These are phyloP conservation scores for Saccharomyces kudriavzevii DNA, from an alignment of 805 yeast genomes.

Conservation along the genomic window DNA sequence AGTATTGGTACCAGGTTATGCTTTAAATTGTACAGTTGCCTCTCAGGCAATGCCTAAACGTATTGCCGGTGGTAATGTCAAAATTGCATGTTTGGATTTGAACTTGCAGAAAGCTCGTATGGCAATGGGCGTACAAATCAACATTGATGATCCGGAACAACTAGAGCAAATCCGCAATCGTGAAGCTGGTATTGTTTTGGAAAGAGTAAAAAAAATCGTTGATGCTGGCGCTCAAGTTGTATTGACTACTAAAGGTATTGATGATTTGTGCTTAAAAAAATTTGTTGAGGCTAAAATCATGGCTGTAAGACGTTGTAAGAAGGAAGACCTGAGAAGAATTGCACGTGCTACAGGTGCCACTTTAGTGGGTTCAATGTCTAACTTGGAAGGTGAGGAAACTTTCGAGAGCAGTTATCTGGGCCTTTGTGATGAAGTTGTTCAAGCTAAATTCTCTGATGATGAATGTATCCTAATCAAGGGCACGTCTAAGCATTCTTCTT, in stretches of 20 bases:
- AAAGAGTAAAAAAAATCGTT: slow-evolving; percentile 72
- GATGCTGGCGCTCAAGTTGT: slow-evolving; percentile 89
- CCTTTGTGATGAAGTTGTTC: slow-evolving; percentile 81
- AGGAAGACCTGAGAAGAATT: slow-evolving; percentile 91
- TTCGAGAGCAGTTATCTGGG: slow-evolving; percentile 83
- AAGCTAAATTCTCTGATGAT: slow-evolving; percentile 87
- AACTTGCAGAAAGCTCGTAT: slow-evolving; percentile 92
- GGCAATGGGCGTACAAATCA: slow-evolving; percentile 97
- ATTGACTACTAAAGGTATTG: slow-evolving; percentile 89
- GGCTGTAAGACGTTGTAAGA: slow-evolving; percentile 95
- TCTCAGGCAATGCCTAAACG: slow-evolving; percentile 90
- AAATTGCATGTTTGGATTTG: slow-evolving; percentile 82
- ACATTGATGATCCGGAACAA: slow-evolving; percentile 95
- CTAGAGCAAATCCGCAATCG: slow-evolving; percentile 85
- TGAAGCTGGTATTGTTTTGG: slow-evolving; percentile 78
- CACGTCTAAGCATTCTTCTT: slow-evolving; percentile 81
- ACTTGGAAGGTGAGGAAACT: slow-evolving; percentile 91
- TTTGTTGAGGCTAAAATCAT: slow-evolving; percentile 86
- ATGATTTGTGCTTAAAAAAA: slow-evolving; percentile 82
- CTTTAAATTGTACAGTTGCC: slow-evolving; percentile 93
- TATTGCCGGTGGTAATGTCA: slow-evolving; percentile 43
- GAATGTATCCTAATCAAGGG: slow-evolving; percentile 92
- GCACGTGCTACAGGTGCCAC: slow-evolving; percentile 98
- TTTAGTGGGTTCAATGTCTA: slow-evolving; percentile 74
- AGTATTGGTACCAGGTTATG: slow-evolving; percentile 83